phyloP scores from a whole-genome alignment of 139 green algal genomes.

The Haematococcus sp. region DNA sequence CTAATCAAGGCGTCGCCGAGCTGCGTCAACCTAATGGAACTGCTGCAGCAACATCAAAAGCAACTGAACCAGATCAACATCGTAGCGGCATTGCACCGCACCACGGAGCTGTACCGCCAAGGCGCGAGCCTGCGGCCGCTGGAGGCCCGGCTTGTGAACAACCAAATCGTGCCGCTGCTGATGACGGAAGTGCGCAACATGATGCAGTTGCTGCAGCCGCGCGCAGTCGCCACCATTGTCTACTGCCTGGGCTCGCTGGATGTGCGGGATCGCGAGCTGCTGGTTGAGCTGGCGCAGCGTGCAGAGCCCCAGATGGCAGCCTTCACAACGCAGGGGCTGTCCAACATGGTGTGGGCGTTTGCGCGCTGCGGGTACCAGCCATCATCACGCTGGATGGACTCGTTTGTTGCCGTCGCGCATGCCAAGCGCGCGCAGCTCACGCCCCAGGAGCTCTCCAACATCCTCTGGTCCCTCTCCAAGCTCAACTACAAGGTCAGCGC shows the following conservation, averaged over 20 bases:
- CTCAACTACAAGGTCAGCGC: constrained; percentile 31
- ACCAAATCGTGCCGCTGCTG: constrained; percentile 1
- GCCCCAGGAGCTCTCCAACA: constrained; percentile 14
- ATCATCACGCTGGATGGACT: constrained; percentile 24
- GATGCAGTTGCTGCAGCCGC: constrained; percentile 15
- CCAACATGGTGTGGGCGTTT: constrained; percentile 29
- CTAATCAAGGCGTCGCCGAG: not conserved
- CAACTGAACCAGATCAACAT: constrained; percentile 7
- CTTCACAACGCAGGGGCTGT: constrained; percentile 23
- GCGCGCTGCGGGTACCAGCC: constrained; percentile 18
- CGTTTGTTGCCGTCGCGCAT: not conserved
- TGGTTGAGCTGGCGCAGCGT: constrained; percentile 14
- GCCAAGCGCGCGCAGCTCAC: not conserved
- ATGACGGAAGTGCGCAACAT: not conserved
- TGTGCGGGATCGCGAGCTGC: constrained; percentile 30
- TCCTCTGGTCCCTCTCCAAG: constrained; percentile 15
- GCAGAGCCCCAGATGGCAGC: constrained; percentile 14
- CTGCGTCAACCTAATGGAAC: not conserved
- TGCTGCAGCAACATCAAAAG: not conserved
- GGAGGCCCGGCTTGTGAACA: not conserved
- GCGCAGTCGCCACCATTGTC: constrained; percentile 7
- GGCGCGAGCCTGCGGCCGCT: not conserved
- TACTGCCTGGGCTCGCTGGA: constrained; percentile 25
- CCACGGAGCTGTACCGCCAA: constrained; percentile 3
- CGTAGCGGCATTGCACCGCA: constrained; percentile 10